These are phyloP conservation scores for Boletus eberwhitei DNA, from an alignment of 768 basidiomycete species.

Conservation along the genomic window DNA sequence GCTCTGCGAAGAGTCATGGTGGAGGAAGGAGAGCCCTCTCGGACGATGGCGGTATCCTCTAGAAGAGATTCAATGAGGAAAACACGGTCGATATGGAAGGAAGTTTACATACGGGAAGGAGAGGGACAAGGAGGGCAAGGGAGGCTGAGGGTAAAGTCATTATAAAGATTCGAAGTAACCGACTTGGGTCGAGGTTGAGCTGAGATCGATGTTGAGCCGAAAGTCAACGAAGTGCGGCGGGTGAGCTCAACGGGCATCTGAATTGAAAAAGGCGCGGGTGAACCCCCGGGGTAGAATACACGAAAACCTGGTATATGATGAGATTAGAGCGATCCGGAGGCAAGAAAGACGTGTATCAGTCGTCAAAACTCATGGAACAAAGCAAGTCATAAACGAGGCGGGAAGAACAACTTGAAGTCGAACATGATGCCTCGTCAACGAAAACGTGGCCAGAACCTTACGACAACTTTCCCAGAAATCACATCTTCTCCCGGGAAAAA, in stretches of 20 bases:
- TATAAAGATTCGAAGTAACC: conserved; percentile 15
- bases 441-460: conserved; percentile 30
- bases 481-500: background rate
- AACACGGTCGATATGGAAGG: conserved; percentile 24
- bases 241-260: conserved; percentile 25
- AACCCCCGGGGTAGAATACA: conserved; percentile 16
- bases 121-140: background rate
- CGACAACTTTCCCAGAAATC: conserved; percentile 21
- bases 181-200: conserved; percentile 9
- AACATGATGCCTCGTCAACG: conserved; percentile 24
- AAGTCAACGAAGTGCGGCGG: conserved; percentile 14
- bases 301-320: background rate
- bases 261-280: background rate
- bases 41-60: conserved; percentile 14
- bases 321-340: conserved; percentile 6
- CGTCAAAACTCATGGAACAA: conserved; percentile 31
- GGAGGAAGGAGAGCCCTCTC: conserved; percentile 29
- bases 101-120: conserved; percentile 21
- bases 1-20: conserved; percentile 27
- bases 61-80: conserved; percentile 32
- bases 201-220: conserved; percentile 17
- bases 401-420: conserved; percentile 9
- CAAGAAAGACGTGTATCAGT: conserved; percentile 25
- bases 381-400: conserved; percentile 27
- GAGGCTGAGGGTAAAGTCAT: conserved; percentile 15